These are phyloP conservation scores for Crucihimalaya himalaica DNA, from an alignment of 345 rosid genomes.

Conservation along the genomic window DNA sequence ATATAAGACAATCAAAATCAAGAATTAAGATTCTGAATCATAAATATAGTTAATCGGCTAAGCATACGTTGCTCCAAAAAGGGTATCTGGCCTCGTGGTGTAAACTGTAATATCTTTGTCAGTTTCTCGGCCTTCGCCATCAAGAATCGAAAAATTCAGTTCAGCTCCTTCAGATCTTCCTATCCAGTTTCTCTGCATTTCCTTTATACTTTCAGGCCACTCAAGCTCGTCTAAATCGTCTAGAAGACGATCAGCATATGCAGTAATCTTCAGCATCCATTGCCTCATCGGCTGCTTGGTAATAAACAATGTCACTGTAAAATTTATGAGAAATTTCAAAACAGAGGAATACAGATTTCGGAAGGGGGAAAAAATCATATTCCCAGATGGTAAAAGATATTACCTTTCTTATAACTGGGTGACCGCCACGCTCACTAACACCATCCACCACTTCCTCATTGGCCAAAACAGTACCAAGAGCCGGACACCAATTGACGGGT, in stretches of 20 bases:
- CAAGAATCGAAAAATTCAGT: conserved; percentile 62
- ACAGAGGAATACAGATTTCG: conserved; percentile 39
- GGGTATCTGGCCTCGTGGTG: conserved; percentile 89
- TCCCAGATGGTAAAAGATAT: conserved; percentile 9
- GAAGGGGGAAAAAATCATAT: background rate
- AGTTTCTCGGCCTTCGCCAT: conserved; percentile 53
- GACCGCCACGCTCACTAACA: conserved; percentile 95
- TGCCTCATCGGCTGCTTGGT: conserved; percentile 99
- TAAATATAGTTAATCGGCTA: background rate
- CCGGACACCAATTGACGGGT: conserved; percentile 99
- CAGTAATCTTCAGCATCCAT: conserved; percentile 97
- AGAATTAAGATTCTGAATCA: background rate
- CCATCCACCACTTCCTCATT: conserved; percentile 99
- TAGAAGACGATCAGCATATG: conserved; percentile 88
- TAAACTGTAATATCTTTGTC: conserved; percentile 64
- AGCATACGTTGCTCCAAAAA: conserved; percentile 89
- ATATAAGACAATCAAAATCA: conserved; percentile 21
- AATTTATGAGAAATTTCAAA: conserved; percentile 68
- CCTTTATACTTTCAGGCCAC: conserved; percentile 93
- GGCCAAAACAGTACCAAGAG: conserved; percentile 97
- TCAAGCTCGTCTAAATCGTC: conserved; percentile 90
- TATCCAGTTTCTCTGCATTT: conserved; percentile 96
- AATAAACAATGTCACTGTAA: conserved; percentile 94
- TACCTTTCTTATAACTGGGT: conserved; percentile 97
- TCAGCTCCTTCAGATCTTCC: conserved; percentile 95